phyloP scores from a whole-genome alignment of 2,329 filamentous ascomycete genomes.

The Myriangium duriaei region DNA sequence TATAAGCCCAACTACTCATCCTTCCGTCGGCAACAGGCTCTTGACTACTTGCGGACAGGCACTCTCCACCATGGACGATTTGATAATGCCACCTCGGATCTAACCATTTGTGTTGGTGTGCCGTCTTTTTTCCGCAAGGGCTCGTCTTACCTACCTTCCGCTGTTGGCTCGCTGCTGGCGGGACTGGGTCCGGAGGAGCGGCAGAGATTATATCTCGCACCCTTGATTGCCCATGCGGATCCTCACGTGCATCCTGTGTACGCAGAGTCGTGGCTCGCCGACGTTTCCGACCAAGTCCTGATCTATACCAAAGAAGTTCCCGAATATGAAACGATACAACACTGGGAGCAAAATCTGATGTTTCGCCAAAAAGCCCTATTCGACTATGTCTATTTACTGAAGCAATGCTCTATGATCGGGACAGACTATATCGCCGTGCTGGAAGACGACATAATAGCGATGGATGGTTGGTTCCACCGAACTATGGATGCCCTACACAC shows the following conservation, averaged over 20 bases:
- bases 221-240: constrained; percentile 34
- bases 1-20: constrained; percentile 24
- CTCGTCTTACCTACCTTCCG: constrained; percentile 28
- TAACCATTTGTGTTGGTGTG: constrained; percentile 32
- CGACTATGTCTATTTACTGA: constrained; percentile 33
- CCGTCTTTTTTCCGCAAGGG: constrained; percentile 29
- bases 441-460: constrained; percentile 36
- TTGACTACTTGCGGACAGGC: constrained; percentile 15
- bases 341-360: constrained; percentile 21
- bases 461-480: constrained; percentile 36
- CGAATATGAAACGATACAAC: constrained; percentile 23
- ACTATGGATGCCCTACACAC: constrained; percentile 25
- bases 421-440: constrained; percentile 32
- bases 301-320: constrained; percentile 26
- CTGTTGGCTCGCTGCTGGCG: constrained; percentile 33
- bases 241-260: constrained; percentile 30
- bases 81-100: constrained; percentile 14
- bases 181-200: constrained; percentile 31
- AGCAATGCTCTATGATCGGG: constrained; percentile 26
- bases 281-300: constrained; percentile 29
- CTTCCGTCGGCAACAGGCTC: constrained; percentile 21
- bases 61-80: constrained; percentile 11
- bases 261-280: constrained; percentile 28
- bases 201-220: constrained; percentile 28
- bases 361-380: constrained; percentile 31